Conservation (phyloP, 331 rosid species). For the Malus hybrid region DNA sequence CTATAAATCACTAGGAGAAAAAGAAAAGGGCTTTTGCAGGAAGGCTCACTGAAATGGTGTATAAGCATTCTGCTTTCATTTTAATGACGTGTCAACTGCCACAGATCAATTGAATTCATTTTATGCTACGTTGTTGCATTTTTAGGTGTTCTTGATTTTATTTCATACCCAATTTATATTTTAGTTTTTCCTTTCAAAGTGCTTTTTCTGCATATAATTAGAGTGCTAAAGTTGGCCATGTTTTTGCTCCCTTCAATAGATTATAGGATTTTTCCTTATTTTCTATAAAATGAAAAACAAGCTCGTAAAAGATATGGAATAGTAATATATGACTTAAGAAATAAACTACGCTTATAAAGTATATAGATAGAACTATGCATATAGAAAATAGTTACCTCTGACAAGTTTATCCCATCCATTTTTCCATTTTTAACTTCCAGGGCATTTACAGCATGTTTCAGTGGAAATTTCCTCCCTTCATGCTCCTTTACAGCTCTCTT, state of each 20-base stretch:
- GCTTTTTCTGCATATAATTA: not conserved
- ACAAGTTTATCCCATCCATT: slow-evolving; percentile 9
- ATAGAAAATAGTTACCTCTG: slow-evolving; percentile 14
- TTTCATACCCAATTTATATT: too few species aligned
- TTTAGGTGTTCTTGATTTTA: too few species aligned
- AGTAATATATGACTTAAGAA: too few species aligned
- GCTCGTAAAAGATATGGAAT: too few species aligned
- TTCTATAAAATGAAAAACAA: not conserved
- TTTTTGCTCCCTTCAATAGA: not conserved
- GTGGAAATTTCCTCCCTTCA: slow-evolving; percentile 17
- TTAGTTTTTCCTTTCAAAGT: not conserved
- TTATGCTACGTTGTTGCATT: too few species aligned
- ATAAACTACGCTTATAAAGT: not conserved
- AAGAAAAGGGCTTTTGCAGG: too few species aligned
- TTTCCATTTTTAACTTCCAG: slow-evolving; percentile 19
- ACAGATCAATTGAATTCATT: too few species aligned
- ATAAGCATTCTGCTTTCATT: too few species aligned
- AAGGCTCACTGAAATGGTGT: too few species aligned
- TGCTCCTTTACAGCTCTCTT: slow-evolving; percentile 17
- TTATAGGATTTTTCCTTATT: not conserved
- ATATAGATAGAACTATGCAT: not conserved
- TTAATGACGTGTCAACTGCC: too few species aligned
- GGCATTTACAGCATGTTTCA: slow-evolving; percentile 2
- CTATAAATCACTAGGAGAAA: too few species aligned
- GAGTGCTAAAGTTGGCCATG: not conserved